Evolutionary conservation across 352 stramenopile genomes (phyloP), one percentile per base, ranked within the genome.

Genomic region (Phytophthora melonis): DNA sequence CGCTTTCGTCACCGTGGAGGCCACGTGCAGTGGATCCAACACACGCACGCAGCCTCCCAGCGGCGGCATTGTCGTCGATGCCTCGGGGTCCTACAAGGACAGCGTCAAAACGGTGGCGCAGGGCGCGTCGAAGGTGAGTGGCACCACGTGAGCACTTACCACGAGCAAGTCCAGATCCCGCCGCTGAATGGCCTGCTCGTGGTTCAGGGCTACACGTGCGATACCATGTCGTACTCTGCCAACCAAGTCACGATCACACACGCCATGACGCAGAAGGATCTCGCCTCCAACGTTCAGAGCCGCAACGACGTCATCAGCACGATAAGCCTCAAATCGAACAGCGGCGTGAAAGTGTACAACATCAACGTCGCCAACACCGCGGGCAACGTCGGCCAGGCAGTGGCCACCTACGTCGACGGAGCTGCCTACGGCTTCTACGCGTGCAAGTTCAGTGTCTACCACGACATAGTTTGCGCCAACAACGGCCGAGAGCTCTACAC

Each of bases 361-460:
- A 6, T 73, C 23, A 73, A 73, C 52, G 23, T 68, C n/a, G 66
- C 66, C 41, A 73, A 73, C 50, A 62, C 66, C 4, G 52, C 58
- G 10, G 58, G 58, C 8, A 47, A 68, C 9, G 18, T 63, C 43
- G 66, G 66, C 5, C 66, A 73, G 34, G 66, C 57, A 4, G 58
- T 72, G 3, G 58, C 66, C 5, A 39, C 56, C 5, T 72, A 58
- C 27, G 66, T 67, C n/a, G 57, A 67, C 36, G 41, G n/a, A 16
- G 49, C 57, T 9, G 30, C 62, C 36, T 50, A 72, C 41, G 66
- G 58, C 3, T 73, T 73, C 25, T 68, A 73, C 50, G 66, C 18
- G 4, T 73, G 66, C 52, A 73, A 61, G 14, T 59, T 73, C 23
- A 73, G 52, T 0, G 58, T 50, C 0, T 68, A 68, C 52, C 66